These are phyloP conservation scores for Imleria badia DNA, from an alignment of 768 basidiomycete genomes.

Conservation along the genomic window DNA sequence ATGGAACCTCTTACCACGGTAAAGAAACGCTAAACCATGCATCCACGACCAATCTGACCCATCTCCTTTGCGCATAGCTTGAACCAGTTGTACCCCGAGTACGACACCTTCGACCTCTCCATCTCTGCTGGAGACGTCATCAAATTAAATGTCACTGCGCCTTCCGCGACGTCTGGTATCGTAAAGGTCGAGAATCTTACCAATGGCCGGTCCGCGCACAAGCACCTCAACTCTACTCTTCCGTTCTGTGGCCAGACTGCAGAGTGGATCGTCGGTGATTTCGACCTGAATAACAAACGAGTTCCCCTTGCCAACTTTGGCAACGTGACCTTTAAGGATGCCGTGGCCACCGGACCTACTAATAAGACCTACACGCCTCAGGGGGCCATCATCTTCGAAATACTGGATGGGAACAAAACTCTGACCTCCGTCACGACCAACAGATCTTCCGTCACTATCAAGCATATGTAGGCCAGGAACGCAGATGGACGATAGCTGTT, in stretches of 20 bases:
- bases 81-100: conserved; percentile 5
- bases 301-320: conserved; percentile 8
- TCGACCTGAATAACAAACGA: accelerated
- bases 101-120: neutral
- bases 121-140: conserved; percentile 12
- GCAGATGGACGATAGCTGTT: too few relatives aligned
- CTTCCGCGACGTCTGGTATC: neutral
- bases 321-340: conserved; percentile 1
- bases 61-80: neutral
- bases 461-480: neutral
- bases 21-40: neutral
- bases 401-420: conserved; percentile 3
- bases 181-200: conserved; percentile 1
- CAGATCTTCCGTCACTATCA: neutral
- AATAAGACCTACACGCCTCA: neutral
- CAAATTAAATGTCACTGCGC: neutral
- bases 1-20: conserved; percentile 1
- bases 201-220: neutral
- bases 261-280: conserved; percentile 16
- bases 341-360: neutral
- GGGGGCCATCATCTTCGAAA: neutral
- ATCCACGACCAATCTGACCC: neutral
- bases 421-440: neutral
- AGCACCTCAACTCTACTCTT: neutral
- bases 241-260: conserved; percentile 4